These are phyloP conservation scores for Cordyceps tenuipes DNA, from an alignment of 2,329 filamentous ascomycete species.

Conservation along the genomic window DNA sequence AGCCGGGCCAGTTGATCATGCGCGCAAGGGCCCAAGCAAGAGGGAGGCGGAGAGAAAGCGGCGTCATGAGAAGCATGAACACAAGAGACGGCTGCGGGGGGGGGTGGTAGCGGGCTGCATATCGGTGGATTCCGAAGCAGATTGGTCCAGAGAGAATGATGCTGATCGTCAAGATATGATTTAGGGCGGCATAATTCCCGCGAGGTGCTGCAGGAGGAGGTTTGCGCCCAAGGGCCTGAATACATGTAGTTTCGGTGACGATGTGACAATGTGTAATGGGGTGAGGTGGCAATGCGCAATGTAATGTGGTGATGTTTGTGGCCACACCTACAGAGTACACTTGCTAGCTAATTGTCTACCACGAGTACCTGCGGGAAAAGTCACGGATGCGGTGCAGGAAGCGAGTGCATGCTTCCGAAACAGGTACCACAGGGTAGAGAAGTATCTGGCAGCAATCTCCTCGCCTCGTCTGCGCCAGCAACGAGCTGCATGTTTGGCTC, in stretches of 20 bases:
- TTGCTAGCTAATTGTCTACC: not conserved
- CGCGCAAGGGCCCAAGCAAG: not conserved
- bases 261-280: too few species aligned
- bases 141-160: not conserved
- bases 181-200: not conserved
- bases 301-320: not conserved
- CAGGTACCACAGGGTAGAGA: not conserved
- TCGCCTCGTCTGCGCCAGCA: not conserved
- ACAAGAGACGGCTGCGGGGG: not conserved
- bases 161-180: not conserved
- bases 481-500: not conserved
- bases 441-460: not conserved
- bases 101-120: not conserved
- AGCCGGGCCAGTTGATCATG: not conserved
- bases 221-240: not conserved
- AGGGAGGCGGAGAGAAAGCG: not conserved
- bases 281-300: too few species aligned
- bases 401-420: not conserved
- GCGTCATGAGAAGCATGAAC: not conserved
- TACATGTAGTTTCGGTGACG: too few species aligned
- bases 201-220: not conserved
- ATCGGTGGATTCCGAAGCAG: conserved; percentile 6
- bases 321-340: not conserved
- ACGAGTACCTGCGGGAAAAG: not conserved
- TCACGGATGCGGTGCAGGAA: not conserved